phyloP scores from a whole-genome alignment of 495 filamentous ascomycete genomes.

The Penicillium herquei region DNA sequence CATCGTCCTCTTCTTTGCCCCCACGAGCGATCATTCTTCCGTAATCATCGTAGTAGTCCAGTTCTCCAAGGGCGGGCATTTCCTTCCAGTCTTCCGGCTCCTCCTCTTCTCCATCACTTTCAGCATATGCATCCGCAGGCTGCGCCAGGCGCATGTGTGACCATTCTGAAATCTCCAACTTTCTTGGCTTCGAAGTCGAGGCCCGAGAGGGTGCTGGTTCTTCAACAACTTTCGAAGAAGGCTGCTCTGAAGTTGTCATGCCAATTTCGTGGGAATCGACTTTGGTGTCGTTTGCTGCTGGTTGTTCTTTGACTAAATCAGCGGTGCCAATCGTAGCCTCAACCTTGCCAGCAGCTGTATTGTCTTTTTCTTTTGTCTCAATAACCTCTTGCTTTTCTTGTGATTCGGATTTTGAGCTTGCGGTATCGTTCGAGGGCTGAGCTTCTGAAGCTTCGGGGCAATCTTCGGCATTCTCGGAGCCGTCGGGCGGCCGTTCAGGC shows the following conservation, averaged over 20 bases:
- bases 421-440: neutral
- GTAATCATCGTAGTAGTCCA: slow-evolving; percentile 94
- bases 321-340: neutral
- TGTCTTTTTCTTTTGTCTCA: neutral
- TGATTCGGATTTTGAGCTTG: slow-evolving; percentile 2
- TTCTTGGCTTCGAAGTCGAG: slow-evolving; percentile 21
- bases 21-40: slow-evolving; percentile 81
- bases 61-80: slow-evolving; percentile 90
- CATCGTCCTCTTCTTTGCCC: slow-evolving; percentile 66
- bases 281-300: slow-evolving; percentile 2
- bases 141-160: slow-evolving; percentile 82
- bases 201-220: slow-evolving; percentile 11
- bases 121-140: slow-evolving; percentile 45
- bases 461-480: slow-evolving; percentile 19
- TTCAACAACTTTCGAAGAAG: neutral
- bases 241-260: neutral
- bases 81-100: slow-evolving; percentile 76
- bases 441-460: slow-evolving; percentile 25
- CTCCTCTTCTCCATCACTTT: slow-evolving; percentile 34
- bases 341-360: neutral
- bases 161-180: slow-evolving; percentile 67
- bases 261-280: neutral
- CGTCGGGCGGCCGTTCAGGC: slow-evolving; percentile 14
- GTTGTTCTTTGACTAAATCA: slow-evolving; percentile 1
- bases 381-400: slow-evolving; percentile 6